Base-by-base conservation (phyloP, 1,284 basidiomycete genomes). In the Ceratobasidium sp. region DNA sequence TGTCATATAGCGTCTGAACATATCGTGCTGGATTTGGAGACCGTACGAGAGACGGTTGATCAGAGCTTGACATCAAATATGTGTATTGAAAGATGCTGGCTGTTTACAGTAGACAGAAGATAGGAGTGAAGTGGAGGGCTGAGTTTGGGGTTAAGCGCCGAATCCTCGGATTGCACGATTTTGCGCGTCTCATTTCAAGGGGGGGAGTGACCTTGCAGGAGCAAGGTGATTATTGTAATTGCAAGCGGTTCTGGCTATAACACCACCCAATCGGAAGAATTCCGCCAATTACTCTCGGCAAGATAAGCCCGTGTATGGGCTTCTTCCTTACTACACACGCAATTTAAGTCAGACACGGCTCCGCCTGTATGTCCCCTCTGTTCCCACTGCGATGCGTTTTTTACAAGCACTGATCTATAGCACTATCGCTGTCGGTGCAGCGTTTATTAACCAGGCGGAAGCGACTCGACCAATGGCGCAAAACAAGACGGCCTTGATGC, bases 401-500 rank as follows among this genome's bases (percentile, higher is more conserved):
- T 51, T 76, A 69, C 52, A 56, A 25, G 22, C 34, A 9, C 13
- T 69, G 22, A 7, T 64, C n/a, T 34, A 34, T 34, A 61, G 9
- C 49, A 51, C 13, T n/a, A 51, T 61, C 17, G 13, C 57, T 51
- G 40, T 49, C 43, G 73, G 61, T 29, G 40, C 29, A 32, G 13
- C 22, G 22, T 29, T 76, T 1, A 32, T 51, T 11, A 13, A 40
- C 7, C 49, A 22, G 19, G 19, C 74, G n/a, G 25, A 13, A 59
- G 74, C 64, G 19, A 61, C 59, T 9, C 59, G 34, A 7, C 59
- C 34, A 64, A 68, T 68, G 64, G 37, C 74, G 25, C 64, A 43
- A n/a, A 69, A 76, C 54, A 79, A 69, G 51, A 84, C 83, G 5
- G 89, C 88, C 0, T 84, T 90, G 54, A 79, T 90, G 65, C 82